Evolutionary conservation across 331 rosid genomes (phyloP), one percentile per base, ranked within the genome.

Genomic region (Erythrophleum ivorense): DNA sequence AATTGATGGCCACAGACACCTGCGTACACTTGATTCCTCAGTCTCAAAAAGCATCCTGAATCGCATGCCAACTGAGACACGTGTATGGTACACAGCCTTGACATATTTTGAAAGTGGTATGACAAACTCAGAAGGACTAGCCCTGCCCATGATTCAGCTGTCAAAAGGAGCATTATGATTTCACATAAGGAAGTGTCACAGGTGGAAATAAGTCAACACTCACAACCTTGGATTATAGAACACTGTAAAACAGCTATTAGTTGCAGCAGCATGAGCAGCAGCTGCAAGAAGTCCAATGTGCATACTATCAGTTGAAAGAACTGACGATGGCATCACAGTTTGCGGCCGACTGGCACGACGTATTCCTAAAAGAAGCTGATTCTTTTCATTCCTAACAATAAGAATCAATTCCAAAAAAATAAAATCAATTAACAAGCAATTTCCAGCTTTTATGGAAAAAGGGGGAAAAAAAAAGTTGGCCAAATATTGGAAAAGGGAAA

Each of bases 271-370:
- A 88, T 94, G 98, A 77, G 98, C 98, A 11, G 98, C 98, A 8
- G 98, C 98, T 4, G 98, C 98, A 83, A 94, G 98, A 83, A 94
- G 98, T 82, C 97, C 98, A 81, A 94, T 94, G 75, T 94, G 98
- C 98, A 94, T 94, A 87, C 98, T 94, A 82, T 94, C 98, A 85
- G 97, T 94, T 49, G 98, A 92, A 78, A 94, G 83, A 85, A 94
- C 96, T 29, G 98, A 94, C 5, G 98, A 94, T 2, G 98, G 98
- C 96, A 94, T 94, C 83, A 91, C 92, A 77, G 98, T 94, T 83
- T 92, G 98, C 1, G 98, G 97, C 54, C 98, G 84, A 82, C 78
- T 88, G 82, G 98, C 94, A 82, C 92, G 97, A 6, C 98, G 98
- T 78, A 94, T 94, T 80, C 98, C 98, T 85, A 94, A 81, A 83